These are phyloP conservation scores for Puccinellia tenuiflora DNA, from an alignment of 176 grass and related monocot genomes.

Conservation along the genomic window DNA sequence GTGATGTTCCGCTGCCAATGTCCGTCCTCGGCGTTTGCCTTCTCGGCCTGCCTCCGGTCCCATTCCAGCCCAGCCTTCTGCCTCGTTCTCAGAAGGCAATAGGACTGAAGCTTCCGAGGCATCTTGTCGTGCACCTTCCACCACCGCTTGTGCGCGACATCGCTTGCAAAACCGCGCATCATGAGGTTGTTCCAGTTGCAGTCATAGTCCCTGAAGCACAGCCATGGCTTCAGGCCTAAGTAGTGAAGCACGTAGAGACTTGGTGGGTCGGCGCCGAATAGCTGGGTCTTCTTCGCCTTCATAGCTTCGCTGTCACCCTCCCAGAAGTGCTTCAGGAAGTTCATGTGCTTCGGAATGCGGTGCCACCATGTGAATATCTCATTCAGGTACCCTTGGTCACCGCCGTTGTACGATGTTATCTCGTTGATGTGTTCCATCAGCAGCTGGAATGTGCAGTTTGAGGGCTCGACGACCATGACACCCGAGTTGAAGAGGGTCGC, in stretches of 20 bases:
- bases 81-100: slow-evolving; percentile 65
- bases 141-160: slow-evolving; percentile 70
- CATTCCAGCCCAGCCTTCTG: slow-evolving; percentile 80
- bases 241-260: slow-evolving; percentile 76
- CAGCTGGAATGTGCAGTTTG: slow-evolving; percentile 87
- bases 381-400: slow-evolving; percentile 92
- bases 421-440: slow-evolving; percentile 91
- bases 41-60: slow-evolving; percentile 72
- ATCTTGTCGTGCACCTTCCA: slow-evolving; percentile 83
- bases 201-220: slow-evolving; percentile 91
- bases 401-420: slow-evolving; percentile 85
- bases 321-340: slow-evolving; percentile 98
- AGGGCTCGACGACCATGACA: slow-evolving; percentile 88
- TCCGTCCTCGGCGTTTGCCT: slow-evolving; percentile 49
- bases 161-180: slow-evolving; percentile 66
- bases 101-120: slow-evolving; percentile 46
- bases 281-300: slow-evolving; percentile 66
- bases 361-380: slow-evolving; percentile 99
- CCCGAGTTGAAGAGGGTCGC: slow-evolving; percentile 88
- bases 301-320: slow-evolving; percentile 53
- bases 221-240: slow-evolving; percentile 83
- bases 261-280: slow-evolving; percentile 66
- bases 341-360: slow-evolving; percentile 79
- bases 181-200: slow-evolving; percentile 75
- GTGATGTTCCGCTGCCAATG: slow-evolving; percentile 74